Conservation (phyloP, 768 basidiomycete species). For the Russula foetens region DNA sequence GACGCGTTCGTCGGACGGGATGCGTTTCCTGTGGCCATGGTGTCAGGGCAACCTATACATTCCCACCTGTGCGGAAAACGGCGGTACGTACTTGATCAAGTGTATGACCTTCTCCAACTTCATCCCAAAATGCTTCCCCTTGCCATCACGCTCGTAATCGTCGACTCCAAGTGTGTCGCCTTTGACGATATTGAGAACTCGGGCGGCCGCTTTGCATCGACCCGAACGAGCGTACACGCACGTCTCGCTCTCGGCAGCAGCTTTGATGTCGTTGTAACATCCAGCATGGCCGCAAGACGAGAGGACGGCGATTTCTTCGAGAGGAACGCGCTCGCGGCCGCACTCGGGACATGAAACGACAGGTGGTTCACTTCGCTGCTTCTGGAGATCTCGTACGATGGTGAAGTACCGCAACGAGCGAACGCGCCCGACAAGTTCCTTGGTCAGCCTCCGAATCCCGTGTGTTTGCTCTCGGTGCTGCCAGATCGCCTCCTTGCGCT, state of each 20-base stretch:
- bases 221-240: slow-evolving; percentile 69
- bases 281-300: slow-evolving; percentile 92
- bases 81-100: slow-evolving; percentile 57
- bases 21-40: slow-evolving; percentile 39
- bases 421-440: slow-evolving; percentile 84
- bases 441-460: slow-evolving; percentile 71
- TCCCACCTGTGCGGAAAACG: not conserved
- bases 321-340: slow-evolving; percentile 43
- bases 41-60: not conserved
- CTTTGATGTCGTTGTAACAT: slow-evolving; percentile 63
- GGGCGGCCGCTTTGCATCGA: slow-evolving; percentile 71
- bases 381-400: slow-evolving; percentile 83
- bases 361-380: slow-evolving; percentile 52
- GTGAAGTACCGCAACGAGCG: slow-evolving; percentile 90
- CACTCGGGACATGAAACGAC: slow-evolving; percentile 59
- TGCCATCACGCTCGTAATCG: slow-evolving; percentile 62
- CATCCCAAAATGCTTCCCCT: slow-evolving; percentile 71
- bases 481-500: slow-evolving; percentile 64
- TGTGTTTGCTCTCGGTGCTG: slow-evolving; percentile 83
- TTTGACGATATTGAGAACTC: slow-evolving; percentile 74
- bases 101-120: slow-evolving; percentile 73
- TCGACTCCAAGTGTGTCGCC: slow-evolving; percentile 74
- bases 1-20: slow-evolving; percentile 72
- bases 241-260: slow-evolving; percentile 67
- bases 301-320: slow-evolving; percentile 70